Percentiles rank a stretch among this genome's conserved stretches.
These are phyloP conservation scores for Xylariaceae sp. DNA, from an alignment of 2,329 filamentous ascomycete genomes.

Conservation along the genomic window DNA sequence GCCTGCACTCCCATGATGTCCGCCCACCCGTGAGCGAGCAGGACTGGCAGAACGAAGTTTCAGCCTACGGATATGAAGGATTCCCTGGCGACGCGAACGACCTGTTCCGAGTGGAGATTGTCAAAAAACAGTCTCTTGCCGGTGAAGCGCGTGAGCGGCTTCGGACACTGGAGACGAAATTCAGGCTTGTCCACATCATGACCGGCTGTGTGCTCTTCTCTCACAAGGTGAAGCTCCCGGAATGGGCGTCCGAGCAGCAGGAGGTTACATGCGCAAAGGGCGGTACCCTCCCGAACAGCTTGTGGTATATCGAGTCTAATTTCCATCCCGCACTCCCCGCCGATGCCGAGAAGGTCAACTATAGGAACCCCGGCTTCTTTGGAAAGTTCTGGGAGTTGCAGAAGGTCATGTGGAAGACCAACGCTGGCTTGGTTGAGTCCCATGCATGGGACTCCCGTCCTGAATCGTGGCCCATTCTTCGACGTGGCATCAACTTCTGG, in stretches of 20 bases:
- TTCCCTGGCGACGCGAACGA: constrained; percentile 97
- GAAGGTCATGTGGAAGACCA: constrained; percentile 98
- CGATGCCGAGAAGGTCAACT: constrained; percentile 90
- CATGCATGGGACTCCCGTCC: constrained; percentile 98
- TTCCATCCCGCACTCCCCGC: constrained; percentile 70
- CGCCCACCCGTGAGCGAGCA: constrained; percentile 79
- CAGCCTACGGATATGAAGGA: constrained; percentile 93
- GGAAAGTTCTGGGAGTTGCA: constrained; percentile 98
- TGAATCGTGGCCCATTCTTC: constrained; percentile 84
- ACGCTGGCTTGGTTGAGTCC: constrained; percentile 90
- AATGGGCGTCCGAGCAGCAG: constrained; percentile 97
- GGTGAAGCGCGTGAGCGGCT: constrained; percentile 75
- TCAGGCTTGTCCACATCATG: constrained; percentile 92
- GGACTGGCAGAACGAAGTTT: constrained; percentile 94
- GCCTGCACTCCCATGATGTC: constrained; percentile 93
- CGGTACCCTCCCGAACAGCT: constrained; percentile 87
- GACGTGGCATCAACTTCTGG: constrained; percentile 99
- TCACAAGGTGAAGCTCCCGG: constrained; percentile 97
- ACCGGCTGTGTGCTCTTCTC: constrained; percentile 94
- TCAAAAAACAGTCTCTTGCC: constrained; percentile 80
- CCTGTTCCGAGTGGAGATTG: constrained; percentile 88
- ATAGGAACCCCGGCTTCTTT: constrained; percentile 88
- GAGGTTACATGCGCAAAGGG: constrained; percentile 96
- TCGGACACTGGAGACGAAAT: constrained; percentile 94
- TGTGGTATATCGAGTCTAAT: constrained; percentile 96